These are phyloP conservation scores for Solanum habrochaites DNA, from an alignment of 257 asterid species.

Conservation along the genomic window DNA sequence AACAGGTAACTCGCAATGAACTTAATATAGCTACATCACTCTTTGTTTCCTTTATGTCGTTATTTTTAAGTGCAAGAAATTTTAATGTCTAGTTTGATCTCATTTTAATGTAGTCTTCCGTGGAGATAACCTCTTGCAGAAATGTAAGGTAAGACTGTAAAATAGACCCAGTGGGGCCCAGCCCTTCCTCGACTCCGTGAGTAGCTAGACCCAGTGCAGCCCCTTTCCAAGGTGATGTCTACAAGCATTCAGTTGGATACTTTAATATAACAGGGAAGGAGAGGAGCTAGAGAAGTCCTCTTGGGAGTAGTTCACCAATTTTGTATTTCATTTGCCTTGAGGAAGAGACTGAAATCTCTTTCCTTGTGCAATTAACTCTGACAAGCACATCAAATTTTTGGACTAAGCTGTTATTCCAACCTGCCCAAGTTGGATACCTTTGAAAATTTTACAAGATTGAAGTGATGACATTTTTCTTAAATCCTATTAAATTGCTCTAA, in stretches of 20 bases:
- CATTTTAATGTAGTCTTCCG: neutral
- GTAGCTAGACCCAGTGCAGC: neutral
- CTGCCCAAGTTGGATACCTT: neutral
- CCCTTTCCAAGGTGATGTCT: neutral
- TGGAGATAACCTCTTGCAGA: neutral
- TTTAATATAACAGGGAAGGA: neutral
- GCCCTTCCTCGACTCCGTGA: neutral
- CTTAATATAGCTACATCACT: neutral
- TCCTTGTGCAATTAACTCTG: neutral
- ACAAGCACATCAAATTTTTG: neutral
- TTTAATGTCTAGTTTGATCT: neutral
- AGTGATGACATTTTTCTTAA: neutral
- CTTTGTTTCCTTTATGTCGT: neutral
- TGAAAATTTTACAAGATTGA: neutral
- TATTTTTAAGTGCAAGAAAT: neutral
- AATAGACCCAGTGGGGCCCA: neutral
- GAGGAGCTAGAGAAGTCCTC: neutral
- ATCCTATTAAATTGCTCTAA: neutral
- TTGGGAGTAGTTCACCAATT: neutral
- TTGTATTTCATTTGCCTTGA: neutral
- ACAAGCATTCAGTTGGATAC: neutral
- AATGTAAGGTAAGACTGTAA: neutral
- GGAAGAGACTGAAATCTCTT: neutral
- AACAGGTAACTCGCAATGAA: neutral
- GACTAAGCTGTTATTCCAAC: neutral